phyloP scores from a whole-genome alignment of 148 eudicot genomes.

The Dianthus caryophyllus region DNA sequence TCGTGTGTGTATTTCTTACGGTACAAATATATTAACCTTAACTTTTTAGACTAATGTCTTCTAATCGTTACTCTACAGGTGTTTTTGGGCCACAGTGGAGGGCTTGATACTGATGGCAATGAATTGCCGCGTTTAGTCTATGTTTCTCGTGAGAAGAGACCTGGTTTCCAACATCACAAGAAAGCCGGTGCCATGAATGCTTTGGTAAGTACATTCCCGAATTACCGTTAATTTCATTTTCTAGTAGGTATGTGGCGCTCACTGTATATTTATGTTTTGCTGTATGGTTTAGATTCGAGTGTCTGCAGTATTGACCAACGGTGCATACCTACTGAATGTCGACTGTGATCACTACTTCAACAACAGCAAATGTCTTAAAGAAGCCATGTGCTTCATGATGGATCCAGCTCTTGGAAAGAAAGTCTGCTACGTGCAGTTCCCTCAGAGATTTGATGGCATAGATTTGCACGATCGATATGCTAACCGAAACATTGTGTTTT shows the following conservation, averaged over 20 bases:
- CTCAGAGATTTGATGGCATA: conserved; percentile 97
- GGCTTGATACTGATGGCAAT: conserved; percentile 94
- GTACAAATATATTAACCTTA: background rate
- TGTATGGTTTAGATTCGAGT: conserved; percentile 72
- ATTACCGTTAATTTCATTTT: background rate
- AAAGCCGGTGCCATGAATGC: conserved; percentile 99
- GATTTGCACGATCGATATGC: conserved; percentile 97
- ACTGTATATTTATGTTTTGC: conserved; percentile 5
- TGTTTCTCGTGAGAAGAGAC: conserved; percentile 99
- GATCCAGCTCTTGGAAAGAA: conserved; percentile 85
- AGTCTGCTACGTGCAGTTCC: conserved; percentile 94
- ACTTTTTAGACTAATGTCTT: conserved; percentile 4
- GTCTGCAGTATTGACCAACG: conserved; percentile 95
- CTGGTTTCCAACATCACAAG: conserved; percentile 99
- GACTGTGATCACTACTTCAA: conserved; percentile 99
- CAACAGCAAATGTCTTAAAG: conserved; percentile 89
- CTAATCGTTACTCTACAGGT: conserved; percentile 43
- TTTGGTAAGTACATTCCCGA: conserved; percentile 47
- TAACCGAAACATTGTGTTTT: conserved; percentile 92
- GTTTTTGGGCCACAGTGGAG: conserved; percentile 93
- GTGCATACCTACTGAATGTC: conserved; percentile 86
- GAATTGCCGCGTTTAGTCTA: conserved; percentile 91
- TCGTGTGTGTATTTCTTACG: background rate
- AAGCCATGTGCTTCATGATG: conserved; percentile 99
- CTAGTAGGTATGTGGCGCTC: background rate